Conservation (phyloP, 2,329 filamentous ascomycete species). For the Aureobasidium subglaciale region DNA sequence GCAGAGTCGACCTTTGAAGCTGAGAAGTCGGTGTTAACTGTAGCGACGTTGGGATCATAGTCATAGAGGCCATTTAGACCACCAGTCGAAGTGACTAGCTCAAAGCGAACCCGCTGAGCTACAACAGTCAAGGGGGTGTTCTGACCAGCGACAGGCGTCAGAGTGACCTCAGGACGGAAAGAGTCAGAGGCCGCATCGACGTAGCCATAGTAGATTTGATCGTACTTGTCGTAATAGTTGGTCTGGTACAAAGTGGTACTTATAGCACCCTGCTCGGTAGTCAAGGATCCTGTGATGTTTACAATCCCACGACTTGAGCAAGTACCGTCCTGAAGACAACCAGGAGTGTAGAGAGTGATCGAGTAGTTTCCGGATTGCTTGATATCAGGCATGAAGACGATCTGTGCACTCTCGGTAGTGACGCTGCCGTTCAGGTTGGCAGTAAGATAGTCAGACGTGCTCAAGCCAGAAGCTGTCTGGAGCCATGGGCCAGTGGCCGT, state of each 20-base stretch:
- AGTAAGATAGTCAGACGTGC: constrained; percentile 69
- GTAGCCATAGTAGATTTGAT: constrained; percentile 79
- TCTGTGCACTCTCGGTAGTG: constrained; percentile 53
- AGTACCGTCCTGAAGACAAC: constrained; percentile 71
- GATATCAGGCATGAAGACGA: constrained; percentile 79
- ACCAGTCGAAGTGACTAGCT: constrained; percentile 63
- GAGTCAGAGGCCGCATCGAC: constrained; percentile 66
- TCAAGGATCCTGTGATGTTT: constrained; percentile 68
- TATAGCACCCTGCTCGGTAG: constrained; percentile 41
- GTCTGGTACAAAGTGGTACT: constrained; percentile 71
- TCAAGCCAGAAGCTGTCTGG: constrained; percentile 58
- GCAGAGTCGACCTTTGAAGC: constrained; percentile 70
- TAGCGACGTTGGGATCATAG: constrained; percentile 61
- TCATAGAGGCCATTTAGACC: constrained; percentile 88
- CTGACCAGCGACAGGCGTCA: constrained; percentile 63
- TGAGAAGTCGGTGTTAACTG: constrained; percentile 57
- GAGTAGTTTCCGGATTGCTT: constrained; percentile 86
- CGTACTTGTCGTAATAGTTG: constrained; percentile 95
- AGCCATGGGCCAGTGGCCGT: constrained; percentile 69
- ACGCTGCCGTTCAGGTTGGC: constrained; percentile 45
- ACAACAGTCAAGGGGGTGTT: constrained; percentile 66
- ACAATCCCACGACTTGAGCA: constrained; percentile 73
- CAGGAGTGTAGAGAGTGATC: constrained; percentile 85
- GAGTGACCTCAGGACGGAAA: constrained; percentile 74
- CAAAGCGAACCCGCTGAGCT: constrained; percentile 81